These are phyloP conservation scores for Chlorella variabilis DNA, from an alignment of 163 green algal species.

Conservation along the genomic window DNA sequence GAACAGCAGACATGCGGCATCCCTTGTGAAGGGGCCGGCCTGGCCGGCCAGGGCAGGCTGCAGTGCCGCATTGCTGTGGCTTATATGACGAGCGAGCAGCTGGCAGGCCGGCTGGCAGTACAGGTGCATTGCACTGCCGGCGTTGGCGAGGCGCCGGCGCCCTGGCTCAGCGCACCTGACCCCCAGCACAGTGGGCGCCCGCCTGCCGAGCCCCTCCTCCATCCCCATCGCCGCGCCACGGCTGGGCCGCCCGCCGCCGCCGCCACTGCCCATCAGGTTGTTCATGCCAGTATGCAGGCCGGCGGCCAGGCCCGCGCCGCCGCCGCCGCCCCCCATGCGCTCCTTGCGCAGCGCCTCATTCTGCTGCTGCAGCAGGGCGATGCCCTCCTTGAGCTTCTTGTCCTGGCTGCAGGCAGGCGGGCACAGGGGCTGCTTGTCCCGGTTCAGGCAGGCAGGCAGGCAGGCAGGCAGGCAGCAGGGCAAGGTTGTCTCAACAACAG, in stretches of 20 bases:
- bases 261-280: background rate
- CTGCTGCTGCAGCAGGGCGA: slow-evolving; percentile 40
- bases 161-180: background rate
- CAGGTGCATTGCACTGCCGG: no score
- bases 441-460: no score
- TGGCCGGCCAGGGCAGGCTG: no score
- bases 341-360: slow-evolving; percentile 38
- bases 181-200: background rate
- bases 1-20: no score
- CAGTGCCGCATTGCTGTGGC: no score
- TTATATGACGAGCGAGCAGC: no score
- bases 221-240: background rate
- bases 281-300: background rate
- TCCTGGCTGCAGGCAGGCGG: slow-evolving; percentile 32
- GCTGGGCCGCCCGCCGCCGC: background rate
- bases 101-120: no score
- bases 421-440: no score
- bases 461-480: background rate
- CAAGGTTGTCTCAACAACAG: background rate
- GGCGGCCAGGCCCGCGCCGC: background rate
- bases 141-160: no score
- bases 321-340: slow-evolving; percentile 26
- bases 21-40: no score
- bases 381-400: slow-evolving; percentile 37
- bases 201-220: background rate